Conservation (phyloP, 331 rosid genomes). For the Cydonia oblonga region DNA sequence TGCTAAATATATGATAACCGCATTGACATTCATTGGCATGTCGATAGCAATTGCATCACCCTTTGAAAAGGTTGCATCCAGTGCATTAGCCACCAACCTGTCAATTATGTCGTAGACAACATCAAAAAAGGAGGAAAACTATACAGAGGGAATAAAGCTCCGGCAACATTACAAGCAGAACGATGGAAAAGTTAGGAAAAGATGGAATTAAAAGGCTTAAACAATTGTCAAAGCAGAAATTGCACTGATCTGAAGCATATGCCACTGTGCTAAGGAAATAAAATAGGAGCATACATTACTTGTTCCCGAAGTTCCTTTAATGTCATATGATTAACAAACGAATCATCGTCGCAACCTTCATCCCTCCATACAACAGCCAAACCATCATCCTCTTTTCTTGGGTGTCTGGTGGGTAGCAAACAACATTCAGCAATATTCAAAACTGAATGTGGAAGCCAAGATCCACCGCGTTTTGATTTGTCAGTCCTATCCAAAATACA, state of each 20-base stretch:
- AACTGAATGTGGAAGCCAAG: slow-evolving; percentile 66
- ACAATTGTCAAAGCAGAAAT: neutral
- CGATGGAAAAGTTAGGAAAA: neutral
- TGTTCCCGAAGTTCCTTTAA: slow-evolving; percentile 58
- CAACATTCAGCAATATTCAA: slow-evolving; percentile 78
- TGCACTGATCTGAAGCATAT: neutral
- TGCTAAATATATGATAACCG: slow-evolving; percentile 75
- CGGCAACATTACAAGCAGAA: neutral
- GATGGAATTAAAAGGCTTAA: neutral
- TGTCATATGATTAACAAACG: slow-evolving; percentile 38
- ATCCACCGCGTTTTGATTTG: slow-evolving; percentile 41
- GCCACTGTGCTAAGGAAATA: no score
- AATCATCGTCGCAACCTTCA: slow-evolving; percentile 58
- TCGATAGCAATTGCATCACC: slow-evolving; percentile 92
- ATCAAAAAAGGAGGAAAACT: neutral
- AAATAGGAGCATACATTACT: slow-evolving; percentile 51
- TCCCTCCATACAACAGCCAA: slow-evolving; percentile 70
- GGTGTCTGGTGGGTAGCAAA: slow-evolving; percentile 39
- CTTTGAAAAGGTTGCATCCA: slow-evolving; percentile 52
- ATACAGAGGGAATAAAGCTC: no score
- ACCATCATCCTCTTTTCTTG: slow-evolving; percentile 43
- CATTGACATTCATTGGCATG: slow-evolving; percentile 74
- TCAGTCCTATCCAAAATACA: slow-evolving; percentile 42
- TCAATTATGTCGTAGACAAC: slow-evolving; percentile 8
- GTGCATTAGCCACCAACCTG: slow-evolving; percentile 77